Evolutionary conservation across 768 basidiomycete species (phyloP), one percentile per base, ranked within the genome.

Genomic region (Trametes punicea): DNA sequence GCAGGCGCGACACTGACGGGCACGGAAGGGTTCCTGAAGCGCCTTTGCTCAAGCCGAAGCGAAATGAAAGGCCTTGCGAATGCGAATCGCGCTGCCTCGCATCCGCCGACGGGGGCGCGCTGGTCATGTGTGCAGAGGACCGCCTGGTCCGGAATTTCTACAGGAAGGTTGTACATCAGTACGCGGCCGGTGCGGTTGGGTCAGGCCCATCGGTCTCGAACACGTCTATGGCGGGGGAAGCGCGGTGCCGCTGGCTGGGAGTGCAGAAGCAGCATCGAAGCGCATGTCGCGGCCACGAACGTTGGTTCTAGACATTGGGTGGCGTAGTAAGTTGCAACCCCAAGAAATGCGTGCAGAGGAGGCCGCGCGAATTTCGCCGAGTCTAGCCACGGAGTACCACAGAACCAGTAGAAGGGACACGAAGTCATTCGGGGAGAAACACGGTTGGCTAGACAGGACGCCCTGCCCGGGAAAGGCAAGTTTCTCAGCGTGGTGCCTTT

Each of bases 191-290:
- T 31, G 46, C 21, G 39, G 31, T 48, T 46, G 44, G 44, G 11
- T 21, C 44, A 29, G 30, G 23, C 25, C 34, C 15, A 46, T 46
- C 31, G 40, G 26, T 27, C 23, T 38, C 18, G 39, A 40, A 31
- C 46, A 29, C 46, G 46, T 38, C 39, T 38, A 48, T 39, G 52
- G 36, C 15, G 18, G 36, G 30, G 27, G 11, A 45, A 3, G 18
- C 31, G 52, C 41, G 52, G 42, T 38, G 29, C 44, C 21, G 52
- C 36, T 13, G 25, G 45, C 18, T 46, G 13, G 18, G 38, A 30
- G 30, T 39, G 42, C 55, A 42, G 55, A 30, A 41, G 56, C 46
- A 57, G 36, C 38, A 40, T 38, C 31, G 38, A 46, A 18, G 46
- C 47, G 39, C 41, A 33, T 51, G 26, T 40, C 39, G 38, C 27